Conservation (phyloP, 1,284 basidiomycete species). For the Naganishia liquefaciens region DNA sequence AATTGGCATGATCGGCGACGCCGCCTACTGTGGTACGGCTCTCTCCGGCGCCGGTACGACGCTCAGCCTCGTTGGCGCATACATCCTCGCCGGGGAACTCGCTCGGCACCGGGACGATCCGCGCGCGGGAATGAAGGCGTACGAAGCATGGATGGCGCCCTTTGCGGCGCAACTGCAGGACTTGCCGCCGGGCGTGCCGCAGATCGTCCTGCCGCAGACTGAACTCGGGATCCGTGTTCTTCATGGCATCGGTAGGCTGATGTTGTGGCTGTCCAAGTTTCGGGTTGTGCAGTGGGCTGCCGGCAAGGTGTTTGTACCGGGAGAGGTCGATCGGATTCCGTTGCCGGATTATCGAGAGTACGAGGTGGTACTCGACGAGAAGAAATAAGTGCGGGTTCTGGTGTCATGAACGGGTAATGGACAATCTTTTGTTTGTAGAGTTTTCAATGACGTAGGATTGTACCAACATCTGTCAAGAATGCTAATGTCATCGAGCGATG, state of each 20-base stretch:
- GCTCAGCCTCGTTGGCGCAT: constrained; percentile 38
- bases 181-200: constrained; percentile 17
- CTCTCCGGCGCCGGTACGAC: constrained; percentile 39
- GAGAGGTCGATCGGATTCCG: not conserved
- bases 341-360: constrained; percentile 13
- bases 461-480: no score
- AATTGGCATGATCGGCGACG: constrained; percentile 39
- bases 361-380: not conserved
- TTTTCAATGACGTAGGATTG: no score
- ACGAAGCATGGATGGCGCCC: constrained; percentile 13
- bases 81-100: constrained; percentile 42
- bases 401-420: no score
- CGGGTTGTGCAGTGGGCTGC: constrained; percentile 1
- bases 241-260: not conserved
- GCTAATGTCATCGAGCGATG: no score
- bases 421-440: no score
- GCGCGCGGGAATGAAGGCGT: not conserved
- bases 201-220: not conserved
- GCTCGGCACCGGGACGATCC: constrained; percentile 9
- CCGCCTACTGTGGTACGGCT: constrained; percentile 39
- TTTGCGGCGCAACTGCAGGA: not conserved
- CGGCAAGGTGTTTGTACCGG: not conserved
- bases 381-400: no score
- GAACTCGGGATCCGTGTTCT: not conserved
- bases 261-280: not conserved